These are phyloP conservation scores for Neckera pumila DNA, from an alignment of 225 moss, liverwort and hornwort genomes.

Conservation along the genomic window DNA sequence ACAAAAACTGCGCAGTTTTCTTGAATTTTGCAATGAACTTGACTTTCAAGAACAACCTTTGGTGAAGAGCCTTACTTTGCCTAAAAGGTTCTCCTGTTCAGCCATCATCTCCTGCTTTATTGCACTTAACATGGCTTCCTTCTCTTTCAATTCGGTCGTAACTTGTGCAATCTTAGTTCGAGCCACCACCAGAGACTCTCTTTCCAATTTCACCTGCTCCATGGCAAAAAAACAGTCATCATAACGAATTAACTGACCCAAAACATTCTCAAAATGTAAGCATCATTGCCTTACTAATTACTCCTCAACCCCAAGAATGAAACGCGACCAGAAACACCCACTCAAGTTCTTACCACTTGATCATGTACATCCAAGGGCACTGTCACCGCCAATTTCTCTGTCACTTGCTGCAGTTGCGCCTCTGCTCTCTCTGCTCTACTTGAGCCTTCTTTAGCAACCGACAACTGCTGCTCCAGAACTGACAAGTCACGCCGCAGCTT, in stretches of 20 bases:
- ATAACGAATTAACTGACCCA: neutral
- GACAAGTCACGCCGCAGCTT: conserved; percentile 28
- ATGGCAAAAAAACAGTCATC: neutral
- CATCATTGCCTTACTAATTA: neutral
- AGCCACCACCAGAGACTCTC: conserved; percentile 55
- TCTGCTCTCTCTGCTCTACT: conserved; percentile 49
- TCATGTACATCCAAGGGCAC: conserved; percentile 76
- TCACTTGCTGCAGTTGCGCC: conserved; percentile 54
- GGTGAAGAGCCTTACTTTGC: conserved; percentile 35
- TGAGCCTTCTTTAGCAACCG: conserved; percentile 17
- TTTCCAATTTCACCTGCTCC: conserved; percentile 54
- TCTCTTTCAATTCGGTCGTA: conserved; percentile 56
- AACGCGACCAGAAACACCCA: neutral
- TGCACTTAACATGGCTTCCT: conserved; percentile 61
- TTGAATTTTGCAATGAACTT: neutral
- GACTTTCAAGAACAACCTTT: neutral
- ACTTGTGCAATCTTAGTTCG: conserved; percentile 62
- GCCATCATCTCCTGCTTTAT: conserved; percentile 61
- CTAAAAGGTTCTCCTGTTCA: conserved; percentile 54
- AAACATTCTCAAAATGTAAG: neutral
- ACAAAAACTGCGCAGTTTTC: neutral
- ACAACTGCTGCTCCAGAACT: conserved; percentile 34
- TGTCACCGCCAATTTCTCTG: conserved; percentile 50
- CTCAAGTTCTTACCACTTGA: conserved; percentile 45
- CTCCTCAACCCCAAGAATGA: neutral